Evolutionary conservation across 2,329 filamentous ascomycete species (phyloP).

Genomic region (Fusarium zealandicum): DNA sequence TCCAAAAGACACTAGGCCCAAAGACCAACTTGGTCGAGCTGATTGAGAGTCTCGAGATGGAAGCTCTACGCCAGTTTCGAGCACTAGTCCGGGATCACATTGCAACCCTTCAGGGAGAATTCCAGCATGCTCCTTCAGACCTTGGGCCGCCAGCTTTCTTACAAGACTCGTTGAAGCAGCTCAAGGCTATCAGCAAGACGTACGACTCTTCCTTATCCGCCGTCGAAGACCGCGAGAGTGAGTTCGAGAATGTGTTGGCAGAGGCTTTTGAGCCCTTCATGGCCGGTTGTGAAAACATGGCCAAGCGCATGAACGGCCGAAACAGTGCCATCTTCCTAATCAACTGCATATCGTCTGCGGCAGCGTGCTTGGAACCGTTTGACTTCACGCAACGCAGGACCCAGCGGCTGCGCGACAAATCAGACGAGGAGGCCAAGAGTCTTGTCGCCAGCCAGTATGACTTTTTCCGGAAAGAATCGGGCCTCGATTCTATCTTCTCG

Average conservation of each 20-base stretch:
- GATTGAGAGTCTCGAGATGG: slow-evolving; percentile 73
- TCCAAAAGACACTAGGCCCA: slow-evolving; percentile 76
- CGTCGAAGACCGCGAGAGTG: slow-evolving; percentile 64
- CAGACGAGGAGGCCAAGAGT: slow-evolving; percentile 62
- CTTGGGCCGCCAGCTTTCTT: slow-evolving; percentile 82
- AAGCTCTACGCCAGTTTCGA: slow-evolving; percentile 83
- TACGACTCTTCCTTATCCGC: slow-evolving; percentile 81
- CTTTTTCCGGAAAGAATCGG: slow-evolving; percentile 79
- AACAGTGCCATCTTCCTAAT: slow-evolving; percentile 73
- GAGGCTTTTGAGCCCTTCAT: slow-evolving; percentile 90
- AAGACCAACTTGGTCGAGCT: slow-evolving; percentile 74
- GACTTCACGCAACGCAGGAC: slow-evolving; percentile 68
- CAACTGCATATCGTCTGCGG: slow-evolving; percentile 72
- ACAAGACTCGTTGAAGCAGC: slow-evolving; percentile 77
- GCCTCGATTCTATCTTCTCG: slow-evolving; percentile 69
- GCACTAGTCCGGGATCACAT: slow-evolving; percentile 82
- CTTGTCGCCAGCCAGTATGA: slow-evolving; percentile 73
- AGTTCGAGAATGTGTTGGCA: slow-evolving; percentile 76
- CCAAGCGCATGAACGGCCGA: slow-evolving; percentile 65
- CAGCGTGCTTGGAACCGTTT: slow-evolving; percentile 62
- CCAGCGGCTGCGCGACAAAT: slow-evolving; percentile 61
- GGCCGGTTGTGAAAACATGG: slow-evolving; percentile 73
- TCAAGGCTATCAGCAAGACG: slow-evolving; percentile 81
- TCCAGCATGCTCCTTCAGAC: slow-evolving; percentile 74
- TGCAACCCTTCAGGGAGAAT: slow-evolving; percentile 74